Conservation (phyloP, 371 early-diverging fungal species). For the Aphelidium insulamus region DNA sequence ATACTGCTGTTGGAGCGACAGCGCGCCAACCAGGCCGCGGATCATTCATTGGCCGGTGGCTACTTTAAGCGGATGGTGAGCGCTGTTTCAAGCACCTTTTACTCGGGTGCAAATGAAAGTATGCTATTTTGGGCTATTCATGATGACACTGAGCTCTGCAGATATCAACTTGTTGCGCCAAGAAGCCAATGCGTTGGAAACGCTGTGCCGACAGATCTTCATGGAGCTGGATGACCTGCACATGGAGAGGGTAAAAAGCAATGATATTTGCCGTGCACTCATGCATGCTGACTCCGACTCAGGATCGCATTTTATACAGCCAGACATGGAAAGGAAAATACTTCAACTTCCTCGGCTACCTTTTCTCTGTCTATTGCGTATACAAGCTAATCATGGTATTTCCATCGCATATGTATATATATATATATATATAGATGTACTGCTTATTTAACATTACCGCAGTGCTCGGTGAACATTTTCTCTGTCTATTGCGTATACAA, state of each 20-base stretch:
- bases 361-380: slow-evolving; percentile 69
- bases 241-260: slow-evolving; percentile 17
- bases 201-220: slow-evolving; percentile 28
- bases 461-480: slow-evolving; percentile 54
- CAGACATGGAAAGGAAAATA: slow-evolving; percentile 52
- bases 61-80: neutral
- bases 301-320: slow-evolving; percentile 34
- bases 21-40: slow-evolving; percentile 11
- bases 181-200: no score
- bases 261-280: neutral
- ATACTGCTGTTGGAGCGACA: slow-evolving; percentile 15
- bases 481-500: slow-evolving; percentile 72
- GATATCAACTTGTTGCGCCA: no score
- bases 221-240: slow-evolving; percentile 34
- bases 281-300: slow-evolving; percentile 1
- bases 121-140: no score
- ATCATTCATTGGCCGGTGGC: slow-evolving; percentile 11
- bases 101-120: no score
- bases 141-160: no score
- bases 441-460: neutral
- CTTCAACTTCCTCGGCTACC: slow-evolving; percentile 44
- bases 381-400: slow-evolving; percentile 56
- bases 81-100: neutral
- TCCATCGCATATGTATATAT: neutral
- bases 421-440: neutral